Percentiles rank a stretch among this genome's conserved stretches.
phyloP scores from a whole-genome alignment of 2,329 filamentous ascomycete genomes.

The Diaporthe caulivora region DNA sequence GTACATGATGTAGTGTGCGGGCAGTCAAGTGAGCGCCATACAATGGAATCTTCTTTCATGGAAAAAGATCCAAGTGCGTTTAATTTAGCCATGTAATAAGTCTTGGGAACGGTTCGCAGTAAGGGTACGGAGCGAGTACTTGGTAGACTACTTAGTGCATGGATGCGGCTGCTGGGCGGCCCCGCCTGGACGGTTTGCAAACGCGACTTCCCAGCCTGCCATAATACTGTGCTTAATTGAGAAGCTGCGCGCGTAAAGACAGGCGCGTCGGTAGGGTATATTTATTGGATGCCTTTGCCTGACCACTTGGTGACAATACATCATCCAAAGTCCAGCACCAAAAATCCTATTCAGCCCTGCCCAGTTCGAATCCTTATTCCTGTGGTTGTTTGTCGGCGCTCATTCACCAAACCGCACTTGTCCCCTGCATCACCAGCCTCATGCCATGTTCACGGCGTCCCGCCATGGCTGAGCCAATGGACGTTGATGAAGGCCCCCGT shows the following conservation, averaged over 20 bases:
- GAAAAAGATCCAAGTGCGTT: no score
- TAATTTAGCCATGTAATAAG: no score
- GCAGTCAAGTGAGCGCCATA: no score
- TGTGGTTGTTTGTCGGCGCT: no score
- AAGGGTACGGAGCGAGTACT: no score
- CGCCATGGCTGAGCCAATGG: constrained; percentile 57
- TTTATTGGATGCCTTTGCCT: constrained; percentile 5
- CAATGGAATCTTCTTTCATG: no score
- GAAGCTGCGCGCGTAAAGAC: not conserved
- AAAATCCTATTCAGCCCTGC: not conserved
- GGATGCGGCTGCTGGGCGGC: not conserved
- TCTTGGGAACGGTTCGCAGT: no score
- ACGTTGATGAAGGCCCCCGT: constrained; percentile 55
- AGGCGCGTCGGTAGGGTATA: constrained; percentile 8
- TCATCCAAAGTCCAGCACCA: not conserved
- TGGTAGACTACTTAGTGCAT: no score
- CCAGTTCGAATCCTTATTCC: not conserved
- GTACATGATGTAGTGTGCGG: not conserved
- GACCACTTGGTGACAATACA: not conserved
- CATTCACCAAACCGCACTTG: no score
- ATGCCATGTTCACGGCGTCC: not conserved
- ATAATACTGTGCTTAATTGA: not conserved
- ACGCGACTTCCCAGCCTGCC: constrained; percentile 19
- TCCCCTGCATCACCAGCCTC: not conserved
- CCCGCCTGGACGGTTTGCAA: not conserved